Evolutionary conservation across 768 basidiomycete species (phyloP), one percentile per base, ranked within the genome.

Genomic region (Kwoniella mangroviensis): DNA sequence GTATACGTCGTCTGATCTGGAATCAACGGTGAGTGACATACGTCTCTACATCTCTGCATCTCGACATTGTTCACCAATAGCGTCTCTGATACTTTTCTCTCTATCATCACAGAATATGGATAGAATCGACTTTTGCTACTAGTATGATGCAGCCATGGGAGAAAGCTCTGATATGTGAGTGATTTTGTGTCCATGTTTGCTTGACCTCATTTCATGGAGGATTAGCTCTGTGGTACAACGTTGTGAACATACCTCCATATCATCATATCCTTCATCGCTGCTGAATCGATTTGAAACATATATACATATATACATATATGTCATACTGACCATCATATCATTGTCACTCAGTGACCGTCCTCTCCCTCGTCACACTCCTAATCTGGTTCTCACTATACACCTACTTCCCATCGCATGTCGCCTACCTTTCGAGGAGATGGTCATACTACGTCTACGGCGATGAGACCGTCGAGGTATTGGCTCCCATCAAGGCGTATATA

Each of bases 81-180:
- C 6, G 34, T 34, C 34, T 34, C 45, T 49, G 45, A 49, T 49
- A 13, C 13, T 17, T 17, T 15, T 49, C 4, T 17, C 19, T 49
- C 45, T 13, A 15, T 19, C 7, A 49, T 40, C 11, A 3, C 51
- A 82, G 87, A 70, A 79, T 90, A 62, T 85, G 87, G 84, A 80
- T 90, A 42, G 89, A 90, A 79, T 83, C 86, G 2, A 89, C 89
- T 0, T 88, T 88, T 69, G 90, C 85, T 6, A 83, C 90, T 51
- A 85, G 86, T 34, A 86, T 90, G 75, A 81, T 90, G 67, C 89
- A 91, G 78, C 86, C 87, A 68, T 90, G 90, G 90, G 90, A 91
- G 85, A 88, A 89, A 75, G 75, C 87, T 56, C 79, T 90, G 45
- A 85, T 88, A 67, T 77, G 90, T 90, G 77, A 78, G 89, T 85